phyloP scores from a whole-genome alignment of 1,139 yeast species.

The Saccharomycopsis hybrid region DNA sequence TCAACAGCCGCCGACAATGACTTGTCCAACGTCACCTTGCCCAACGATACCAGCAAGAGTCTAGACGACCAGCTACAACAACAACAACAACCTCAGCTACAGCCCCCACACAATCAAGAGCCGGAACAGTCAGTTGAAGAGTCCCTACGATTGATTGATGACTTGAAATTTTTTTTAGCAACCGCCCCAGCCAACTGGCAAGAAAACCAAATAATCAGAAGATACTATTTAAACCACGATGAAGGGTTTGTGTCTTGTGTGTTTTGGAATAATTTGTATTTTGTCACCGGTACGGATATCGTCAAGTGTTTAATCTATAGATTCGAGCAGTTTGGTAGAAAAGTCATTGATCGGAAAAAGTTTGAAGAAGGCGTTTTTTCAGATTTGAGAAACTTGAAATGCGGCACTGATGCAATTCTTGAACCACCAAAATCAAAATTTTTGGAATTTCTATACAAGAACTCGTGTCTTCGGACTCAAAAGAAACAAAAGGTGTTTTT shows the following conservation, averaged over 20 bases:
- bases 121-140: slow-evolving; percentile 31
- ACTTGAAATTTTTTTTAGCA: slow-evolving; percentile 74
- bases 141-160: slow-evolving; percentile 61
- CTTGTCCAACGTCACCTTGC: too few relatives aligned
- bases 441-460: slow-evolving; percentile 75
- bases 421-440: slow-evolving; percentile 87
- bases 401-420: slow-evolving; percentile 81
- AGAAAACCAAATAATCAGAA: slow-evolving; percentile 77
- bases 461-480: slow-evolving; percentile 86
- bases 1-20: too few relatives aligned
- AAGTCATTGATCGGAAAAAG: slow-evolving; percentile 78
- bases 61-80: too few relatives aligned
- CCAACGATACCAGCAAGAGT: too few relatives aligned
- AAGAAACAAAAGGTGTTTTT: slow-evolving; percentile 95
- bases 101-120: neutral
- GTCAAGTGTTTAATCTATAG: slow-evolving; percentile 87
- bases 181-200: slow-evolving; percentile 97
- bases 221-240: slow-evolving; percentile 80
- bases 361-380: slow-evolving; percentile 96
- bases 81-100: neutral
- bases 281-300: slow-evolving; percentile 93
- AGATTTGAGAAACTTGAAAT: slow-evolving; percentile 78
- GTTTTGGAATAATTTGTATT: slow-evolving; percentile 84
- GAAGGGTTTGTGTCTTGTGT: slow-evolving; percentile 92
- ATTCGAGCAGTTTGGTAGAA: slow-evolving; percentile 85